Conservation (phyloP, 1,284 basidiomycete genomes). For the Ceratobasidium sp. region DNA sequence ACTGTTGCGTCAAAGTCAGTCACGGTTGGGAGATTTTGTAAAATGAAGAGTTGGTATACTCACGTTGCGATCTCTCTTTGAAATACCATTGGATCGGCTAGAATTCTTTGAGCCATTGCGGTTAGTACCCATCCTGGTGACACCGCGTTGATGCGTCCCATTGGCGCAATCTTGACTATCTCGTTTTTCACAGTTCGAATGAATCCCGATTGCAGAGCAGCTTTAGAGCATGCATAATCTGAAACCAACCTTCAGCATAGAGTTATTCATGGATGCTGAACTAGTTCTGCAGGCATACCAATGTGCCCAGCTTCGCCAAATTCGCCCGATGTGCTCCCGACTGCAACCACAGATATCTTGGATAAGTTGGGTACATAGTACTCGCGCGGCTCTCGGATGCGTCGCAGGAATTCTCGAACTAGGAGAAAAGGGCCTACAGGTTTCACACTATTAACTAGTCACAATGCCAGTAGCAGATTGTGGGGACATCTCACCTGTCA, state of each 20-base stretch:
- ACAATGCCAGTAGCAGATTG: too few species aligned
- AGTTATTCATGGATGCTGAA: not conserved
- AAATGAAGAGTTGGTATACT: too few species aligned
- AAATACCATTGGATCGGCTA: constrained; percentile 56
- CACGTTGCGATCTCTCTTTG: constrained; percentile 71
- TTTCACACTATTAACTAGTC: too few species aligned
- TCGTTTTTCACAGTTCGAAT: constrained; percentile 77
- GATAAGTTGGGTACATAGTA: constrained; percentile 51
- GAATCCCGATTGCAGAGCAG: constrained; percentile 77
- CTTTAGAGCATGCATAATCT: constrained; percentile 35
- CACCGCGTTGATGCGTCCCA: constrained; percentile 72
- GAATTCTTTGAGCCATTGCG: constrained; percentile 60
- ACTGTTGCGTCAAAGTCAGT: too few species aligned
- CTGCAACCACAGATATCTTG: constrained; percentile 65
- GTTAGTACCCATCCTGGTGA: constrained; percentile 77
- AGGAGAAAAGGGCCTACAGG: constrained; percentile 62
- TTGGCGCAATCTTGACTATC: constrained; percentile 76
- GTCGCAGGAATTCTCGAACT: constrained; percentile 64
- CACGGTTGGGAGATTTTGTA: too few species aligned
- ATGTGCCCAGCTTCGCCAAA: constrained; percentile 73
- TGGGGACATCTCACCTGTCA: constrained; percentile 65
- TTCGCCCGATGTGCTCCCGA: constrained; percentile 76
- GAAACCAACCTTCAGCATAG: constrained; percentile 44
- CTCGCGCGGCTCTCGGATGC: constrained; percentile 55
- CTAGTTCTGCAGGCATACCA: constrained; percentile 63